Conservation (phyloP, 768 basidiomycete species). For the Rhizopogon vesiculosus region DNA sequence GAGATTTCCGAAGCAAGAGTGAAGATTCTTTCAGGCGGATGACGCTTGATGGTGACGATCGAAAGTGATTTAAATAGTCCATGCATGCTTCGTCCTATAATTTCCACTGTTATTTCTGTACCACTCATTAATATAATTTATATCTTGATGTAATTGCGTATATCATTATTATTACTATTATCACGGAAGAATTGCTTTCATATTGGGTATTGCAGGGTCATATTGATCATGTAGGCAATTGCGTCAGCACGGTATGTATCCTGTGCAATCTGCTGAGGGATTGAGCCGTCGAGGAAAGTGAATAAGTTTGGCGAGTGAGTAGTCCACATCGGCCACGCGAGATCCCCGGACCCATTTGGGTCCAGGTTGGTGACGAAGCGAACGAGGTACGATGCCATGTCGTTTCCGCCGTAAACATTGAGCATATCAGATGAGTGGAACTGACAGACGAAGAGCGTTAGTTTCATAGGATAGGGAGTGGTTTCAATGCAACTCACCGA, state of each 20-base stretch:
- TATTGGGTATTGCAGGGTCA: constrained; percentile 3
- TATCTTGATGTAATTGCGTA: background rate
- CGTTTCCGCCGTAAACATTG: constrained; percentile 36
- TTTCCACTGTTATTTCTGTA: background rate
- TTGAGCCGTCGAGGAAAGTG: constrained; percentile 34
- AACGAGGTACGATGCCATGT: constrained; percentile 34
- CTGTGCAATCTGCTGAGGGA: constrained; percentile 29
- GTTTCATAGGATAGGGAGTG: background rate
- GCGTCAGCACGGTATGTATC: constrained; percentile 40
- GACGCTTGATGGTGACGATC: background rate
- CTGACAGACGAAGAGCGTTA: constrained; percentile 15
- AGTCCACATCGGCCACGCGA: constrained; percentile 44
- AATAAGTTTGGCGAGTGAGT: constrained; percentile 29
- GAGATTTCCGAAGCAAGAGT: background rate
- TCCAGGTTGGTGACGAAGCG: constrained; percentile 17
- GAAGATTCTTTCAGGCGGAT: background rate
- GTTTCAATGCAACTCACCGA: constrained; percentile 6
- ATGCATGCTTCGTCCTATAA: background rate
- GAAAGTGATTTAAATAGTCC: no score
- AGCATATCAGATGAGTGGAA: constrained; percentile 39
- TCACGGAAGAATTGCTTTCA: background rate
- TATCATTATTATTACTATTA: no score
- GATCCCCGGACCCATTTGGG: constrained; percentile 36
- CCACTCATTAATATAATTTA: background rate
- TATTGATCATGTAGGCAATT: constrained; percentile 28